phyloP scores from a whole-genome alignment of 2,329 filamentous ascomycete genomes.

The Cordyceps cicadae region DNA sequence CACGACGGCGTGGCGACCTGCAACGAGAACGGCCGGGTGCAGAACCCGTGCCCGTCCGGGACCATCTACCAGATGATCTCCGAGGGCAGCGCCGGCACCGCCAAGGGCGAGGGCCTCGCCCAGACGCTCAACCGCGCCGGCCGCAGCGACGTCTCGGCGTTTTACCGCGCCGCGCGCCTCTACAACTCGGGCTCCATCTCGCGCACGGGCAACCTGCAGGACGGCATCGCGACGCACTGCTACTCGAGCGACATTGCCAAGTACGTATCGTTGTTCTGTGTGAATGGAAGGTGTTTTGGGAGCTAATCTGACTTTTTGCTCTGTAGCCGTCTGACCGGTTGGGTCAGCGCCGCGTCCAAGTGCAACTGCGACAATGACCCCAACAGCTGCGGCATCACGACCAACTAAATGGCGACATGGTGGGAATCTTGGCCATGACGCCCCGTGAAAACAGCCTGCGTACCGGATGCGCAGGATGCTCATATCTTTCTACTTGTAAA shows the following conservation, averaged over 20 bases:
- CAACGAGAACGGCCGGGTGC: slow-evolving; percentile 19
- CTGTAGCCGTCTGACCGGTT: slow-evolving; percentile 16
- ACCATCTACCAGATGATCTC: slow-evolving; percentile 24
- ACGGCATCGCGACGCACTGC: slow-evolving; percentile 38
- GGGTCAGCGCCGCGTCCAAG: slow-evolving; percentile 14
- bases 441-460: background rate
- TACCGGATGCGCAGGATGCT: background rate
- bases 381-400: slow-evolving; percentile 13
- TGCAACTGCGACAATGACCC: slow-evolving; percentile 18
- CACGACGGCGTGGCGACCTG: slow-evolving; percentile 30
- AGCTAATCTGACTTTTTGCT: background rate
- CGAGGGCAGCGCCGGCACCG: slow-evolving; percentile 35
- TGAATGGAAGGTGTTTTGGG: background rate
- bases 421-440: background rate
- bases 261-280: slow-evolving; percentile 3
- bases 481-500: background rate
- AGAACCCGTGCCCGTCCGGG: slow-evolving; percentile 20
- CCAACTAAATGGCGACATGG: slow-evolving; percentile 1
- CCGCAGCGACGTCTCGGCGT: slow-evolving; percentile 27
- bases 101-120: slow-evolving; percentile 32
- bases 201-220: slow-evolving; percentile 26
- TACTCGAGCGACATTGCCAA: slow-evolving; percentile 42
- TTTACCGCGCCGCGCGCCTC: slow-evolving; percentile 38
- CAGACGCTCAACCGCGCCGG: slow-evolving; percentile 26
- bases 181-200: slow-evolving; percentile 41